A percentile compares a stretch with the other conserved stretches of the same genome.
Evolutionary conservation across 148 eudicot genomes (phyloP).

Genomic region (Spergularia bocconei): DNA sequence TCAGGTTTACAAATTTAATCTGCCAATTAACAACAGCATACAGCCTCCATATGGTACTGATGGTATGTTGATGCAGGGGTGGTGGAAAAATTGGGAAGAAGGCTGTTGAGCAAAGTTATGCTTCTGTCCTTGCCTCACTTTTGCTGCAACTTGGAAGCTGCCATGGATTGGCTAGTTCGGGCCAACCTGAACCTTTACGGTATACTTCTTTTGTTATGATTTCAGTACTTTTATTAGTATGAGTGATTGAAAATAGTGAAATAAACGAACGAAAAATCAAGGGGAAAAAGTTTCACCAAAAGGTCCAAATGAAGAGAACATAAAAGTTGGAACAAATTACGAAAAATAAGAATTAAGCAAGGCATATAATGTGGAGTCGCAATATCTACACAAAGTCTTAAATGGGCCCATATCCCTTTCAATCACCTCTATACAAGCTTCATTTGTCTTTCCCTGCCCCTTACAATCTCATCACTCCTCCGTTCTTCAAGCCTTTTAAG

Average conservation of each 20-base stretch:
- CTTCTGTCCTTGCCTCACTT: conserved; percentile 85
- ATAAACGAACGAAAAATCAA: too few species aligned
- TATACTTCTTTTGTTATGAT: conserved; percentile 22
- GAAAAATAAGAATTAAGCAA: too few species aligned
- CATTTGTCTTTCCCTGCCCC: too few species aligned
- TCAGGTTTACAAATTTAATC: conserved; percentile 49
- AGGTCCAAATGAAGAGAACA: too few species aligned
- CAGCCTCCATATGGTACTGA: neutral
- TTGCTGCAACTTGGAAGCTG: conserved; percentile 87
- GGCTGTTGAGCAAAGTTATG: conserved; percentile 87
- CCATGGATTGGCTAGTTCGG: conserved; percentile 70
- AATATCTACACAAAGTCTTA: too few species aligned
- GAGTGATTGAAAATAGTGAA: too few species aligned
- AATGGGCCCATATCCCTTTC: too few species aligned
- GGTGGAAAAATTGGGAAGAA: conserved; percentile 91
- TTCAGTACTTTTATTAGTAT: neutral
- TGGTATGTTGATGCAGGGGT: conserved; percentile 55
- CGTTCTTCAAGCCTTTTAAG: neutral
- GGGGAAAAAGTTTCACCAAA: too few species aligned
- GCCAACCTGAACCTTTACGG: conserved; percentile 87
- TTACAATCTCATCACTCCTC: neutral
- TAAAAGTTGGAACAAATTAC: too few species aligned
- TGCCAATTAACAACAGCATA: neutral
- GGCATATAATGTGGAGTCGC: too few species aligned
- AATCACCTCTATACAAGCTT: too few species aligned